Base-by-base conservation (phyloP, 2,329 filamentous ascomycete species). In the Botryotinia narcissicola region DNA sequence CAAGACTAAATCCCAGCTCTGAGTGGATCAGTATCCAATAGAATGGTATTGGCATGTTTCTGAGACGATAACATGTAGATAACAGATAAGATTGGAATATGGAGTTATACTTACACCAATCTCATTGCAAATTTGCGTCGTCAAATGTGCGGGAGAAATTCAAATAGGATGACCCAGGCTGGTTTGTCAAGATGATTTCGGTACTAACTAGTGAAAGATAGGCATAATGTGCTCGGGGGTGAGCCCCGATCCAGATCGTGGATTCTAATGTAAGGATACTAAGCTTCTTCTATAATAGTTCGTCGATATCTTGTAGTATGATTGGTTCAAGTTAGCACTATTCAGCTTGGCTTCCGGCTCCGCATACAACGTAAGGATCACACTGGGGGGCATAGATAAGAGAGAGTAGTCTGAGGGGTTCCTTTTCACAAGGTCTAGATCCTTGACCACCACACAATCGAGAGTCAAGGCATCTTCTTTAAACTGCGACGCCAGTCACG, bases 81-180 rank as follows among this genome's bases (percentile, higher is more conserved):
- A 46, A 22, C 9, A 67, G 64, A 67, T 67, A 67, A 54, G 46
- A 40, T 51, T 37, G 25, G 64, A 51, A n/a, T 54, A 40, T 35
- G 25, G 64, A 22, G 32, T 29, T 51, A 16, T n/a, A 54, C 48
- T 54, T 54, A 54, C 48, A 29, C 14, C 44, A 66, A 66, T 51
- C 63, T 66, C 63, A 10, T 66, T 51, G 63, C 44, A 51, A 67
- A 51, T n/a, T 46, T 51, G 44, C 20, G 42, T 67, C 32, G 63
- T 67, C 48, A 67, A 67, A n/a, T 67, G 32, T n/a, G 20, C 44
- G 12, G 9, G 63, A 16, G 40, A 37, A 54, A 54, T 54, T n/a
- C 48, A 54, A 54, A 54, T 54, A n/a, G 48, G 48, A 66, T 67
- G 64, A 40, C 32, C 46, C 22, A 14, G 64, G 14, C 32, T 37